Evolutionary conservation across 768 basidiomycete genomes (phyloP).

Genomic region (Strobilomyces confusus): DNA sequence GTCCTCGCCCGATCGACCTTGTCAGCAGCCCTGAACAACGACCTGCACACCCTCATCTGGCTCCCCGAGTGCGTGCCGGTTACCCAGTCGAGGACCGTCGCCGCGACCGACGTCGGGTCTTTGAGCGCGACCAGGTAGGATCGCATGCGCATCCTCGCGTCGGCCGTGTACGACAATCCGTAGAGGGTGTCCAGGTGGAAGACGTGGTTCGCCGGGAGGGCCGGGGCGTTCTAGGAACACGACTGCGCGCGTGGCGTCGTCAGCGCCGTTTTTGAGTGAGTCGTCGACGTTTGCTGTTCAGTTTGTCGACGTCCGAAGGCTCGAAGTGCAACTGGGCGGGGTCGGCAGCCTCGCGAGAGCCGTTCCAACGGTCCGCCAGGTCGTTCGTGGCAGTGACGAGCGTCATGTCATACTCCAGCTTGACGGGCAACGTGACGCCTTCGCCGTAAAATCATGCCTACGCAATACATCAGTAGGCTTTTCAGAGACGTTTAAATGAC

Average conservation of each 20-base stretch:
- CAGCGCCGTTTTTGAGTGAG: no score
- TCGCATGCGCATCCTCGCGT: no score
- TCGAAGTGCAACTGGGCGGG: conserved; percentile 39
- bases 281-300: no score
- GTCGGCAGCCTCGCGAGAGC: conserved; percentile 35
- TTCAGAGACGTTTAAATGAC: conserved; percentile 9
- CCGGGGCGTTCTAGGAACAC: no score
- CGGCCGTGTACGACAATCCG: no score
- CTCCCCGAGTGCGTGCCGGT: not conserved
- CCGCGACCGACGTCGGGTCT: no score
- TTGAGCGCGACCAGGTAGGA: no score
- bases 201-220: no score
- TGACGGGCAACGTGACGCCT: conserved; percentile 44
- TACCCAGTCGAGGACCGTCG: not conserved
- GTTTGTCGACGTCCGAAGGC: conserved; percentile 42
- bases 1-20: not conserved
- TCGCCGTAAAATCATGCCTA: conserved; percentile 58
- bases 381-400: conserved; percentile 50
- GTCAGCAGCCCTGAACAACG: not conserved
- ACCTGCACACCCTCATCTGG: not conserved
- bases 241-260: no score
- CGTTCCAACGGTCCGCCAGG: no score
- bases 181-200: no score
- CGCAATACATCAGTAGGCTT: not conserved
- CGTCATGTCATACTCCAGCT: conserved; percentile 50